Base-by-base conservation (phyloP, 495 filamentous ascomycete species). In the Amorphotheca resinae region DNA sequence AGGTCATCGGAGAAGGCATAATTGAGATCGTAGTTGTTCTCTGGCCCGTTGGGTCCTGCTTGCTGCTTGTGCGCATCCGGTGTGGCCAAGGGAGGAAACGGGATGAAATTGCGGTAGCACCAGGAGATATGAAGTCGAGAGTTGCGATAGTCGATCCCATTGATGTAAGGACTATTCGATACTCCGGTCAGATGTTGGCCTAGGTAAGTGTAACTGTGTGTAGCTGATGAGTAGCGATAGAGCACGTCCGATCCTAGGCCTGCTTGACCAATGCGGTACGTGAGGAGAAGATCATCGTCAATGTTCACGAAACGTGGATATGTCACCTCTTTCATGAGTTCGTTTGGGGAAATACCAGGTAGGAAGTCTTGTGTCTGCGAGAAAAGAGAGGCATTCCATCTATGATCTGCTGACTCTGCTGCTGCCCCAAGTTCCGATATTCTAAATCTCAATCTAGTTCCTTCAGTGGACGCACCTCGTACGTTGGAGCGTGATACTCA, bases 151-250 rank as follows among this genome's bases (percentile, higher is more conserved):
- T 54, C 50, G 17, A 60, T 47, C 1, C 53, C 58, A 43, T 62
- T 62, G 12, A 61, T 59, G 34, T 62, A 62, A n/a, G 59, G 55
- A 28, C 52, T 62, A 37, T 61, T 62, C 16, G 54, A 46, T 9
- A 33, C 44, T 17, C 58, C 59, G 23, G 51, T 55, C 39, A 61
- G 58, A 25, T 61, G 52, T 22, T 50, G 49, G 22, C 55, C 60
- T 26, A 60, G 38, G 22, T 55, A 56, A 26, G 44, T 48, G 33
- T 57, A 54, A 11, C 45, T 42, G 9, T 53, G 38, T 1, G 49
- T 56, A 2, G 7, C 21, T 14, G 50, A 52, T 3, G 45, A 48
- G 14, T 52, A 52, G 15, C 28, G 40, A 21, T 44, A 52, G 2
- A 48, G 40, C 7, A 52, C 33, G 38, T 52, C 50, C 12, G 50